Base-by-base conservation (phyloP, 2,329 filamentous ascomycete species). In the Fusarium nisikadoi region DNA sequence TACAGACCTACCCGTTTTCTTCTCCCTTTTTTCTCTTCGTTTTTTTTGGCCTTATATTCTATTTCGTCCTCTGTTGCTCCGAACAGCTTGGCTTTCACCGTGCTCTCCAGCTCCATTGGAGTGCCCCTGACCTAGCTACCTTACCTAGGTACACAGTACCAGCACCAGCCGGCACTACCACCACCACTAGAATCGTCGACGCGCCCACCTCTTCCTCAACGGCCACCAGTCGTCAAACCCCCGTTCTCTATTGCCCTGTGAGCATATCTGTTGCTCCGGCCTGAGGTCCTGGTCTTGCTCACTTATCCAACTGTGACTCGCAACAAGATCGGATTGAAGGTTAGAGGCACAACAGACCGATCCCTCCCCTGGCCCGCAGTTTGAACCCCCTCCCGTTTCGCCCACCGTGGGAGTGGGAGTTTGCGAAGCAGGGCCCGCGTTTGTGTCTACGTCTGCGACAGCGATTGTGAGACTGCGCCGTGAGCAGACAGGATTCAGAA, bases 401-500 rank as follows among this genome's bases (percentile, higher is more conserved):
- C 70, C 50, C 71, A 63, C 72, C 53, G 64, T 76, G 65, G 72
- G 61, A 71, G 71, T 68, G 62, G 62, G 66, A 76, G 73, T 66
- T 77, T 68, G 65, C 63, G 65, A 67, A 68, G 58, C 73, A 72
- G 65, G 68, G 73, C 60, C 75, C 62, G 73, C 71, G 73, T 73
- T 42, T 63, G 58, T 35, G 33, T 45, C 33, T 42, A 43, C 62
- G 27, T 41, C 39, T 55, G 50, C 42, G 52, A 67, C 66, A 68
- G 59, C 67, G 62, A 68, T 71, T 62, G 68, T 65, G 59, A 73
- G 67, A 73, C 70, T 73, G 70, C 63, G 71, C 67, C 71, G 68
- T 75, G 70, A 76, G 64, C 70, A 75, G 70, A 67, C 71, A 76
- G 73, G 72, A 75, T 73, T 72, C 64, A 68, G 64, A 70, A 89